Percentiles rank a stretch among this genome's conserved stretches.
These are phyloP conservation scores for Davidsoniella neocaledoniae DNA, from an alignment of 2,329 filamentous ascomycete genomes.

Conservation along the genomic window DNA sequence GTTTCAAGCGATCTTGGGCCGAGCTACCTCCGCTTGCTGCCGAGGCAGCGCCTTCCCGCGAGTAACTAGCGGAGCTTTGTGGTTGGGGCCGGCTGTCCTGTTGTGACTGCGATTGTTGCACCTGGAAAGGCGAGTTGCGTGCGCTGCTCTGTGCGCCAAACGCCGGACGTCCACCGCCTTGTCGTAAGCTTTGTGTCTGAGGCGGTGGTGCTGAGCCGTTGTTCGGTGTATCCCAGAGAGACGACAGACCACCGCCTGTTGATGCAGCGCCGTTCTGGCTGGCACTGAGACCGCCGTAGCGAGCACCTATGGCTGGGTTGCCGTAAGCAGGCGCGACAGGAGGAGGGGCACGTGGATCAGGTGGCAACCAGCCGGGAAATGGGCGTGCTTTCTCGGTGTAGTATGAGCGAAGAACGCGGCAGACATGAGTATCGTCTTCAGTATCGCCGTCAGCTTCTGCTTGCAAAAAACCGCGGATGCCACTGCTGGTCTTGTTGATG, in stretches of 20 bases:
- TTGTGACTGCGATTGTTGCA: constrained; percentile 4
- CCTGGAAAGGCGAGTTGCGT: constrained; percentile 17
- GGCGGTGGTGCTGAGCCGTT: constrained; percentile 19
- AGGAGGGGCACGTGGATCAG: constrained; percentile 59
- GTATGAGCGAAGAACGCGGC: constrained; percentile 80
- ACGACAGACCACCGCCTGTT: constrained; percentile 28
- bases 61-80: constrained; percentile 7
- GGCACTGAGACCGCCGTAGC: constrained; percentile 32
- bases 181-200: constrained; percentile 25
- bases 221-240: constrained; percentile 38
- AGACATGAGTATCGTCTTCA: constrained; percentile 87
- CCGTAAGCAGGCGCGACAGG: constrained; percentile 34
- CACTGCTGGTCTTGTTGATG: constrained; percentile 46
- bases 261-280: constrained; percentile 17
- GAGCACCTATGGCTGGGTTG: constrained; percentile 32
- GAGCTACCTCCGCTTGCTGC: constrained; percentile 35
- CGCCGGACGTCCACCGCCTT: constrained; percentile 15
- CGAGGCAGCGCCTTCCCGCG: constrained; percentile 22
- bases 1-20: constrained; percentile 70
- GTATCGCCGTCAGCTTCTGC: constrained; percentile 53
- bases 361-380: constrained; percentile 75
- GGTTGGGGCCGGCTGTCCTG: constrained; percentile 11
- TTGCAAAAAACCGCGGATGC: constrained; percentile 53
- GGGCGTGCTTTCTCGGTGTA: constrained; percentile 74
- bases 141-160: constrained; percentile 16